Base-by-base conservation (phyloP, 2,329 filamentous ascomycete genomes). In the Aspergillus floridensis region DNA sequence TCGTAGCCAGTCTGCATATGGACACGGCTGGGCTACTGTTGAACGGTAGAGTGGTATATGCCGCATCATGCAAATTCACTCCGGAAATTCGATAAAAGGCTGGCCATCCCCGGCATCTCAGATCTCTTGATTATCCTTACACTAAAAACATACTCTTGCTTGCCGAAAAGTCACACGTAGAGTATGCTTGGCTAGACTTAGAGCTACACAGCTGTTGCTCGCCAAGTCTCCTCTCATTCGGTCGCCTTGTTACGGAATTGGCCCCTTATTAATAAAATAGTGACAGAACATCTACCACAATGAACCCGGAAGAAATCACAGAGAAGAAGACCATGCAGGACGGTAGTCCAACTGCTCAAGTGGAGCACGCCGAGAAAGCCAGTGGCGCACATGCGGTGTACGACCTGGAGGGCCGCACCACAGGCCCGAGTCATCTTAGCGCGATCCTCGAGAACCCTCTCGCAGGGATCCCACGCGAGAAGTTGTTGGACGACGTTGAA, bases 401-500 rank as follows among this genome's bases (percentile, higher is more conserved):
- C 31, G 71, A 74, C 47, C 24, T 72, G 8, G 71, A 73, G 50
- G 56, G 59, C 7, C 66, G 61, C 16, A 44, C 38, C 4, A 51
- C 65, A 11, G 55, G 60, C 2, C 64, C 65, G 47, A 68, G 68
- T 16, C 38, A 44, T 19, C 63, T 77, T 11, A 75, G 70, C 60
- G 70, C 75, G 8, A 62, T 74, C 59, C 78, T 84, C 57, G 77
- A 80, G 56, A 88, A 87, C 46, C 82, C 82, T 11, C 75, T 88
- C 3, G 80, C 76, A 2, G 82, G 80, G 0, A 77, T 88, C 7
- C 77, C 81, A 2, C 78, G 80, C 29, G 76, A 82, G 1, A 72
- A 81, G 55, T 79, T 88, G 14, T 70, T 87, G 44, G 70, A 74
- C 21, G 77, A 85, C 60, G 85, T 88, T 2, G 78, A 83, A 48